Conservation (phyloP, 2,329 filamentous ascomycete genomes). For the Penicillium thymicola region DNA sequence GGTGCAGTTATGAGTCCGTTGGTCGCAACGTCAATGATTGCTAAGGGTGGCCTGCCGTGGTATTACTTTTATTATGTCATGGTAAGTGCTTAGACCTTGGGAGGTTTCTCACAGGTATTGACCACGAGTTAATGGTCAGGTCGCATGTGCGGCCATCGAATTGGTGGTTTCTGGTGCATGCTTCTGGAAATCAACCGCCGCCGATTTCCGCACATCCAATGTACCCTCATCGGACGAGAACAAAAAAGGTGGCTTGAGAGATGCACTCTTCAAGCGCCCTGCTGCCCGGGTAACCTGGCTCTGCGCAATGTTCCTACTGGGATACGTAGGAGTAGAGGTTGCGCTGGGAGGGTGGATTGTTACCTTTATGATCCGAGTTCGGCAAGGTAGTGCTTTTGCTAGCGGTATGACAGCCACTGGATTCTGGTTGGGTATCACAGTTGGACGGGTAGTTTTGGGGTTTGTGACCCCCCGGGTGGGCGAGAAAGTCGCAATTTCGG, state of each 20-base stretch:
- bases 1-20: constrained; percentile 68
- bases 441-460: constrained; percentile 68
- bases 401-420: constrained; percentile 74
- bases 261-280: constrained; percentile 20
- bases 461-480: constrained; percentile 69
- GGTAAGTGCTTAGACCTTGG: constrained; percentile 44
- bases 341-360: constrained; percentile 77
- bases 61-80: constrained; percentile 75
- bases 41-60: constrained; percentile 61
- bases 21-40: constrained; percentile 70
- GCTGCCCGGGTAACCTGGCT: constrained; percentile 28
- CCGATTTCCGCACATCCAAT: constrained; percentile 15
- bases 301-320: constrained; percentile 65
- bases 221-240: constrained; percentile 4
- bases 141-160: constrained; percentile 28
- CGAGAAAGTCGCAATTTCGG: constrained; percentile 62
- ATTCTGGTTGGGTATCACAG: constrained; percentile 79
- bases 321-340: constrained; percentile 72
- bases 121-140: constrained; percentile 10
- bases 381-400: constrained; percentile 65
- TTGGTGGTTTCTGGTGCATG: constrained; percentile 17
- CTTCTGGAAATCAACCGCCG: constrained; percentile 25
- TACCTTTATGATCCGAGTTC: constrained; percentile 79
- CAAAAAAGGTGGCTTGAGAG: constrained; percentile 19
- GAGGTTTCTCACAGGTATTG: neutral